Evolutionary conservation across 768 basidiomycete genomes (phyloP), one percentile per base, ranked within the genome.

Genomic region (Baorangia bicolor): DNA sequence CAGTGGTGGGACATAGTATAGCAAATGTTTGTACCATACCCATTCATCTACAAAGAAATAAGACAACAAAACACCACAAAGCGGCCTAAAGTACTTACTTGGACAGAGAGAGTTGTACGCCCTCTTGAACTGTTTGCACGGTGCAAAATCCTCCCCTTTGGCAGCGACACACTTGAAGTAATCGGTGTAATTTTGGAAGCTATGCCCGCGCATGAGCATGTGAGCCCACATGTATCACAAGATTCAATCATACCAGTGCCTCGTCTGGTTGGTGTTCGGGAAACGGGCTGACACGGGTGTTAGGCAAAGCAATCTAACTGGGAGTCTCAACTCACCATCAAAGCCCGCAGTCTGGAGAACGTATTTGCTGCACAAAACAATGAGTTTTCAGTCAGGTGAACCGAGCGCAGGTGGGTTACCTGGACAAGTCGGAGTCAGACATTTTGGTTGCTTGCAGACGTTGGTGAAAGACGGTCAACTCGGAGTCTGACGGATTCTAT

Each of bases 51-150:
- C 13, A 56, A 51, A 45, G 31, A 37, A 50, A 52, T 63, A 2
- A 66, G 53, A 35, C 43, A 50, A 52, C 13, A 43, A 40, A 20
- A 52, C 25, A 58, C n/a, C n/a, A 38, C n/a, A 23, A 44, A 28
- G 11, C 23, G 4, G 30, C 4, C 13, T 9, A 44, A 25, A 37
- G 18, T 14, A 87, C 94, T 73, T 66, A 98, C 97, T 98, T 60
- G 97, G 97, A 78, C 97, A 99, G 56, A 98, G 85, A 39, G 95
- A 94, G 79, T 93, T 83, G 81, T 94, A 99, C 28, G 92, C 92
- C 73, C 86, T 84, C 79, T 90, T 91, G 86, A 99, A 99, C 75
- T 97, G 95, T 78, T 94, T 94, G 88, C 97, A 98, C 2, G 97
- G 94, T n/a, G 88, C 86, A 72, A 87, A 98, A 56, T 98, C 97